A percentile compares a stretch with the other conserved stretches of the same genome.
Conservation (phyloP, 2,329 filamentous ascomycete genomes). For the Ophiobolus disseminans region DNA sequence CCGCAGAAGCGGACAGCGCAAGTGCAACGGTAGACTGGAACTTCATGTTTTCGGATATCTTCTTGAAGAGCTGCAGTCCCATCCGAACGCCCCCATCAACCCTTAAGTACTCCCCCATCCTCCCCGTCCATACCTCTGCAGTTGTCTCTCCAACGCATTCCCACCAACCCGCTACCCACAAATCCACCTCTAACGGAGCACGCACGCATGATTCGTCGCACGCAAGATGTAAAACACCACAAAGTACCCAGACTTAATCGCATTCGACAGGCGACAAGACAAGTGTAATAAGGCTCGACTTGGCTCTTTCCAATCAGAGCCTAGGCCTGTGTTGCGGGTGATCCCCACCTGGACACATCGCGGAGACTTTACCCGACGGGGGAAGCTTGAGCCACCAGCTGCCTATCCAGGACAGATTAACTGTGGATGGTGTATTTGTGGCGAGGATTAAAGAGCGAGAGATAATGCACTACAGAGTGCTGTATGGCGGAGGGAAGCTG, state of each 20-base stretch:
- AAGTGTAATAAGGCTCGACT: slow-evolving; percentile 13
- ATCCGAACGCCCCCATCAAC: not conserved
- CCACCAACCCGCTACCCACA: not conserved
- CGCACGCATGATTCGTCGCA: slow-evolving; percentile 1
- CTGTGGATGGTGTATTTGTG: not conserved
- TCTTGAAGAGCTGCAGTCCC: not conserved
- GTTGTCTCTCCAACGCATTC: not conserved
- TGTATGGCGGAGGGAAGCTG: not conserved
- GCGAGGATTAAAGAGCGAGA: not conserved
- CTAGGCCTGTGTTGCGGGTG: slow-evolving; percentile 11
- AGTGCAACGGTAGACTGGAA: slow-evolving; percentile 11
- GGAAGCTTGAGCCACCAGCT: slow-evolving; percentile 3
- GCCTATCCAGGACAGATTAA: slow-evolving; percentile 7
- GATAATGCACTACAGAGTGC: not conserved
- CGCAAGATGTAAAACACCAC: not conserved
- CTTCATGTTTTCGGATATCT: slow-evolving; percentile 8
- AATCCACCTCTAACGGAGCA: not conserved
- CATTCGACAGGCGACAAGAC: slow-evolving; percentile 21
- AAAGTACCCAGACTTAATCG: not conserved
- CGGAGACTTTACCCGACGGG: slow-evolving; percentile 15
- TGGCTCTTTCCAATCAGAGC: slow-evolving; percentile 21
- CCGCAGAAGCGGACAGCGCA: slow-evolving; percentile 10
- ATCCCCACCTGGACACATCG: slow-evolving; percentile 10
- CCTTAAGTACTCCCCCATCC: not conserved
- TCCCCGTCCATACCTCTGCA: not conserved